Evolutionary conservation across 2,329 filamentous ascomycete species (phyloP).

Genomic region (Thielaviopsis cerberus): DNA sequence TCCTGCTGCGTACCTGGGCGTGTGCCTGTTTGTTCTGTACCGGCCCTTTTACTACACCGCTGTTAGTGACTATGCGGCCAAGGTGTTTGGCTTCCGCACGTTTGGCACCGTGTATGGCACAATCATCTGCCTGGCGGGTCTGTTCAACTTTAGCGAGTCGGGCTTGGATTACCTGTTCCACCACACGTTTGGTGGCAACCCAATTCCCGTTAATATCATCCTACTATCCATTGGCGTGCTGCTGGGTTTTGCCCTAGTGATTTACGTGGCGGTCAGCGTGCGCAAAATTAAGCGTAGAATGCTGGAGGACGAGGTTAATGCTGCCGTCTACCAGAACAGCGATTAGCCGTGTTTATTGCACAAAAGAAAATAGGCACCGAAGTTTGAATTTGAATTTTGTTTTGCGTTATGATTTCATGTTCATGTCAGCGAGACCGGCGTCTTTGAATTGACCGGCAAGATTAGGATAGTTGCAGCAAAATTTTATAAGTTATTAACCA

Average conservation of each 20-base stretch:
- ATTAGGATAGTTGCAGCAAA: neutral
- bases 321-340: conserved; percentile 7
- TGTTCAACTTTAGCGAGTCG: conserved; percentile 70
- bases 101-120: conserved; percentile 90
- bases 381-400: neutral
- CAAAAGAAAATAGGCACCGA: too few species aligned
- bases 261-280: conserved; percentile 37
- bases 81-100: conserved; percentile 80
- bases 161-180: conserved; percentile 66
- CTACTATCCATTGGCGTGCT: conserved; percentile 42
- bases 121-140: conserved; percentile 67
- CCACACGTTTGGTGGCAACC: conserved; percentile 49
- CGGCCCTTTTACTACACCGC: conserved; percentile 82
- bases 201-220: conserved; percentile 57
- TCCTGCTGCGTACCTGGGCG: conserved; percentile 57
- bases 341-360: neutral
- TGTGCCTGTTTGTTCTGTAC: conserved; percentile 66
- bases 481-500: neutral
- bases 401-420: neutral
- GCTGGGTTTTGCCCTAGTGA: conserved; percentile 47
- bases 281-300: conserved; percentile 19
- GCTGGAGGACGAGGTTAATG: conserved; percentile 12
- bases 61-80: conserved; percentile 74
- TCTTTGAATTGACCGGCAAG: too few species aligned
- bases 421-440: neutral